Evolutionary conservation across 164 flowering plant genomes (phyloP), one percentile per base, ranked within the genome.

Genomic region (Vitis riparia): DNA sequence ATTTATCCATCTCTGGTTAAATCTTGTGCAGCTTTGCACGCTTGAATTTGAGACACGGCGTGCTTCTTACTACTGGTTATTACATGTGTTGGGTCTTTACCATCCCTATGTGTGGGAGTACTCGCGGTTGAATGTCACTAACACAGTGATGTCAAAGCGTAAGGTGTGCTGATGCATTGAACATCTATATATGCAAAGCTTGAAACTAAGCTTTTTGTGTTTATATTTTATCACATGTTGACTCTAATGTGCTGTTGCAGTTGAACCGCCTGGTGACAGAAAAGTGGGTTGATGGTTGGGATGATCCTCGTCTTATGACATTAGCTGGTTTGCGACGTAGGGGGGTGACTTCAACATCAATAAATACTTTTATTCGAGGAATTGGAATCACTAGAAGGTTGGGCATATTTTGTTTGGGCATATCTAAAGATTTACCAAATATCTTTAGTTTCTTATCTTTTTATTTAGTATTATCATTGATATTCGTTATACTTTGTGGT

Each of bases 1-100:
- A 27, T 68, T 61, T 62, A 51, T 48, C 23, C 62, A 4, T 8
- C 19, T 52, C 68, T 11, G 9, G 15, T 13, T 52, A 1, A 15
- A 23, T 69, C 49, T 52, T 61, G 37, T 82, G 82, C 89, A 95
- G 99, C 85, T 96, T 11, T 96, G 99, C 61, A 90, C 99, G 4
- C 89, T 96, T 59, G 99, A 96, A 71, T 96, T 96, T 79, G 99
- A 96, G 88, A 93, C 99, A 59, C 93, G 99, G 1, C 95, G 98
- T 65, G 98, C 98, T 63, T 96, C 99, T 11, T 96, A 96, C 80
- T 96, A 90, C 78, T 96, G 99, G 99, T 79, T 96, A 63, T 74
- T 96, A 59, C 87, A 96, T 76, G 86, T 84, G 15, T 73, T 96
- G 66, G 89, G 78, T 73, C 90, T 93, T 61, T 93, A 96, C 72